Percentiles rank a stretch among this genome's conserved stretches.
These are phyloP conservation scores for Handroanthus guayacan DNA, from an alignment of 257 asterid species.

Conservation along the genomic window DNA sequence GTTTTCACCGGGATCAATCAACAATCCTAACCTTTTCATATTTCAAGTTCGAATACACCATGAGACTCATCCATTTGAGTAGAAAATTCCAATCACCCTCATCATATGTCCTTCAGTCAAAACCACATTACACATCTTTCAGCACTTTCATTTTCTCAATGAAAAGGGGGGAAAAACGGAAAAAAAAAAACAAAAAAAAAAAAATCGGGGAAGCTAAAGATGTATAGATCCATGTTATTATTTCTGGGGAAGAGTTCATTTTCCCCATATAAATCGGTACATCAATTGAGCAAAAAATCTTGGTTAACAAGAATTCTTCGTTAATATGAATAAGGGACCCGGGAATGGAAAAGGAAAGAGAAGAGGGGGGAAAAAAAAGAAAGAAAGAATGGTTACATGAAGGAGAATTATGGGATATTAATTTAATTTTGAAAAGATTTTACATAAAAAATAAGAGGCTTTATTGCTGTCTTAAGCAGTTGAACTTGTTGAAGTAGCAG, in stretches of 20 bases:
- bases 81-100: too few species aligned
- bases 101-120: too few species aligned
- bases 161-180: too few species aligned
- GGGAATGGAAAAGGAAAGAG: not conserved
- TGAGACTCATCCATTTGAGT: too few species aligned
- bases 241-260: not conserved
- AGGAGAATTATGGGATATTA: slow-evolving; percentile 28
- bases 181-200: not conserved
- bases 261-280: not conserved
- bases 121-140: too few species aligned
- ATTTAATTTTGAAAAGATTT: slow-evolving; percentile 46
- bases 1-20: too few species aligned
- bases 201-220: not conserved
- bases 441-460: slow-evolving; percentile 36
- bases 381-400: slow-evolving; percentile 36
- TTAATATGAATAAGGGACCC: slow-evolving; percentile 17
- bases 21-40: too few species aligned
- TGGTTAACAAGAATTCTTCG: not conserved
- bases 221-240: not conserved
- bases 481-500: slow-evolving; percentile 64
- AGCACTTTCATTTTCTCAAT: too few species aligned
- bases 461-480: slow-evolving; percentile 48
- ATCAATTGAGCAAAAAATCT: not conserved
- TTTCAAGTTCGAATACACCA: too few species aligned
- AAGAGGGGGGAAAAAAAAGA: not conserved